Evolutionary conservation across 1,284 basidiomycete species (phyloP), one percentile per base, ranked within the genome.

Genomic region (Mycena citricolor): DNA sequence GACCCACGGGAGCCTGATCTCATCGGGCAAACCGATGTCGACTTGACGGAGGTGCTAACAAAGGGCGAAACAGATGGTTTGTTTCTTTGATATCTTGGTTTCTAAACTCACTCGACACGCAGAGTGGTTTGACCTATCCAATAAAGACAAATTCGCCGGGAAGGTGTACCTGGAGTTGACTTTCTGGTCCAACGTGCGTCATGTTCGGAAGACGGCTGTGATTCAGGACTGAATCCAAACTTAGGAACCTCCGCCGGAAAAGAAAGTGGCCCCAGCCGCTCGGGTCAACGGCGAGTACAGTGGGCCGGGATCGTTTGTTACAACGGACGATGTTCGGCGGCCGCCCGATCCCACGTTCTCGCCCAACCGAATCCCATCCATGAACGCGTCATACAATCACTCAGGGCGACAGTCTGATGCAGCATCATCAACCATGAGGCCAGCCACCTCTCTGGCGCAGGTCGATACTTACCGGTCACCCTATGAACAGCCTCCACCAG

Each of bases 11-110:
- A 99, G 60, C 95, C 97, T 39, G 94, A 95, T 60, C 75, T 98
- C 54, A 95, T 99, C 62, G 97, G 97, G 34, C 94, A 99, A 64
- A 73, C 83, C 1, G 74, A 81, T 31, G 88, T 99, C 2, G 87
- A 95, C 62, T 75, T 99, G 37, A 89, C 88, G 8, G 89, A 94
- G 54, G 94, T 88, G 13, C 69, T 99, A 56, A 91, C 90, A 51
- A 93, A 89, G 64, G 97, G 97, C 36, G 95, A 98, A 66, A 93
- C 92, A 3, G 97, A 99, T 69, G 93, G 94, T 94, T 59, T 61
- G 86, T 68, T 19, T 89, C 54, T 60, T 83, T 24, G 19, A 24
- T 21, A 40, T 26, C 31, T 20, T 29, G 44, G 41, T 21, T 31
- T 48, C n/a, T 45, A 39, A 29, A 25, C 21, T 24, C 3, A 16